These are phyloP conservation scores for Haplosporangium sp. DNA, from an alignment of 371 early-diverging fungal genomes.

Conservation along the genomic window DNA sequence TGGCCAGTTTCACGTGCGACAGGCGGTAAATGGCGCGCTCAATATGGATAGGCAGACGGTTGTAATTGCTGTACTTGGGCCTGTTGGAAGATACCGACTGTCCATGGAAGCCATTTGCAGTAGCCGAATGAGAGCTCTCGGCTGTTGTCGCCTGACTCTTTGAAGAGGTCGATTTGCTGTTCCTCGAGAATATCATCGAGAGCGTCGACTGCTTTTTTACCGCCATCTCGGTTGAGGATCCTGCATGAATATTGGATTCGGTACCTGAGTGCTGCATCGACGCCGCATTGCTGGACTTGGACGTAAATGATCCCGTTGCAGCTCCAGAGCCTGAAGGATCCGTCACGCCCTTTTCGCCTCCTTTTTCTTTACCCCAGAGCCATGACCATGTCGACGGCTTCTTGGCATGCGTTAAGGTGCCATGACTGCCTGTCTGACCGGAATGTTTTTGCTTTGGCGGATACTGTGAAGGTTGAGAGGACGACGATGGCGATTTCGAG, in stretches of 20 bases:
- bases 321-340: constrained; percentile 3
- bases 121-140: background rate
- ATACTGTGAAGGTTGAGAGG: background rate
- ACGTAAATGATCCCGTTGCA: background rate
- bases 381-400: constrained; percentile 51
- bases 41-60: constrained; percentile 82
- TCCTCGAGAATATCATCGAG: constrained; percentile 46
- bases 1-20: constrained; percentile 92
- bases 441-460: constrained; percentile 5
- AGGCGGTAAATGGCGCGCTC: constrained; percentile 92
- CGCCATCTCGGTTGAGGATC: constrained; percentile 1
- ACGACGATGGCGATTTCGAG: background rate
- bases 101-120: constrained; percentile 12
- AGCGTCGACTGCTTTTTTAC: constrained; percentile 46
- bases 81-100: constrained; percentile 19
- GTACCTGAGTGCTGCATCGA: constrained; percentile 1
- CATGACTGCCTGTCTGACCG: constrained; percentile 2
- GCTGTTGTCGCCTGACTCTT: constrained; percentile 15
- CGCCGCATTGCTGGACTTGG: constrained; percentile 3
- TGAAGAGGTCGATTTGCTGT: constrained; percentile 30
- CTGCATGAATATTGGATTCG: constrained; percentile 16
- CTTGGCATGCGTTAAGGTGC: constrained; percentile 17
- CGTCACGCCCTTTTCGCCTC: constrained; percentile 16
- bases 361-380: constrained; percentile 52
- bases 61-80: constrained; percentile 71